These are phyloP conservation scores for Alopecurus myosuroides DNA, from an alignment of 176 grass and related monocot species.

Conservation along the genomic window DNA sequence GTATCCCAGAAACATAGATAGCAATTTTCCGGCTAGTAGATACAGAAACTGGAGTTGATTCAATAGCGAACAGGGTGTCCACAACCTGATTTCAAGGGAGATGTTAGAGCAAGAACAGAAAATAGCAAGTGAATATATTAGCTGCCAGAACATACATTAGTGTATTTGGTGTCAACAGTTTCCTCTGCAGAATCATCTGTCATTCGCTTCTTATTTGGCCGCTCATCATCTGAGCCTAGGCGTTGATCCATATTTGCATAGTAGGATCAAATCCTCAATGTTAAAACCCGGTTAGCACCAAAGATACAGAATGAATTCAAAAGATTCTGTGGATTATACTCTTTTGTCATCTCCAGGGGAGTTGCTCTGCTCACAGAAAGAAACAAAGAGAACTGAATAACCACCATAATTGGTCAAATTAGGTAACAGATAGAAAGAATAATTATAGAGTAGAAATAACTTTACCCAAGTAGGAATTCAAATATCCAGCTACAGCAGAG, in stretches of 20 bases:
- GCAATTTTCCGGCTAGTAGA: conserved; percentile 73
- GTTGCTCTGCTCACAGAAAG: conserved; percentile 21
- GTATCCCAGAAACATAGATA: conserved; percentile 57
- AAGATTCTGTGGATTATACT: conserved; percentile 50
- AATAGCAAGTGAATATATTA: conserved; percentile 21
- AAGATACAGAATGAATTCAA: conserved; percentile 43
- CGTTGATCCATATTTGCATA: conserved; percentile 45
- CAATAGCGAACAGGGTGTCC: conserved; percentile 63
- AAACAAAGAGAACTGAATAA: conserved; percentile 25
- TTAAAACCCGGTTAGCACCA: conserved; percentile 57
- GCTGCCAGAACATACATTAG: conserved; percentile 55
- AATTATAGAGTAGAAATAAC: background rate
- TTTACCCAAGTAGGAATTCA: conserved; percentile 66
- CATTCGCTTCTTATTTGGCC: conserved; percentile 60
- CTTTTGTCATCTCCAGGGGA: conserved; percentile 26
- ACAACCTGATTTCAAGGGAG: conserved; percentile 54
- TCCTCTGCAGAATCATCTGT: conserved; percentile 54
- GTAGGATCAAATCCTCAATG: conserved; percentile 83
- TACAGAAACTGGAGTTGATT: conserved; percentile 67
- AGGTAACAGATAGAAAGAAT: background rate
- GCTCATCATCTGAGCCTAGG: conserved; percentile 42
- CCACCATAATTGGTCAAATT: background rate
- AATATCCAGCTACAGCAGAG: conserved; percentile 73
- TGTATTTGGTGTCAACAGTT: conserved; percentile 43
- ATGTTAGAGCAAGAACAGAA: conserved; percentile 29